Conservation (phyloP, 2,329 filamentous ascomycete genomes). For the Neurospora sp. region DNA sequence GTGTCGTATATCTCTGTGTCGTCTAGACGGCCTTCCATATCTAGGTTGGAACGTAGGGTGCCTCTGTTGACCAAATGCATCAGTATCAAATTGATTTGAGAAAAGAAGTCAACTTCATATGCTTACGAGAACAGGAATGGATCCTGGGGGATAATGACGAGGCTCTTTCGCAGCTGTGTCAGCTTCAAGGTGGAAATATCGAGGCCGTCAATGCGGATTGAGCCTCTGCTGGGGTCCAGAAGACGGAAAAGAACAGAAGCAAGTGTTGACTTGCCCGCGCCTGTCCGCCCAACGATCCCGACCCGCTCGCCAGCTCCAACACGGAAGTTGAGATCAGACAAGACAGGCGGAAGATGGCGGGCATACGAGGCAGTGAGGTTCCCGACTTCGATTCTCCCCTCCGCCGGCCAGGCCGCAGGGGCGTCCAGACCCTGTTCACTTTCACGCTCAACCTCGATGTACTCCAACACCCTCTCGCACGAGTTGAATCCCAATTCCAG, state of each 20-base stretch:
- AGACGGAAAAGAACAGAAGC: conserved; percentile 56
- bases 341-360: conserved; percentile 25
- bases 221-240: conserved; percentile 32
- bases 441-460: conserved; percentile 29
- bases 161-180: conserved; percentile 47
- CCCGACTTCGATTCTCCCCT: conserved; percentile 29
- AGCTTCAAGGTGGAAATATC: conserved; percentile 51
- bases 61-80: conserved; percentile 24
- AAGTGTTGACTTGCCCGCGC: conserved; percentile 56
- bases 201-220: conserved; percentile 35
- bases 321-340: conserved; percentile 29
- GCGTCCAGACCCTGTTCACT: conserved; percentile 24
- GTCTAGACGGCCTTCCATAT: conserved; percentile 50
- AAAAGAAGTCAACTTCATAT: background rate
- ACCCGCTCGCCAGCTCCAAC: conserved; percentile 47
- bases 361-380: conserved; percentile 29
- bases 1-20: conserved; percentile 53
- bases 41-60: conserved; percentile 53
- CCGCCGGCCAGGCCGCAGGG: conserved; percentile 31
- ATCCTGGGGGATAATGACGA: conserved; percentile 59
- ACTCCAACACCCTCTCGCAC: conserved; percentile 34
- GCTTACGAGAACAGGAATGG: conserved; percentile 49
- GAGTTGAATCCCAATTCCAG: conserved; percentile 33
- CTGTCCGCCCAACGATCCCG: conserved; percentile 55
- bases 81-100: background rate